Base-by-base conservation (phyloP, 306 rosid species). In the Carpinus fangiana region DNA sequence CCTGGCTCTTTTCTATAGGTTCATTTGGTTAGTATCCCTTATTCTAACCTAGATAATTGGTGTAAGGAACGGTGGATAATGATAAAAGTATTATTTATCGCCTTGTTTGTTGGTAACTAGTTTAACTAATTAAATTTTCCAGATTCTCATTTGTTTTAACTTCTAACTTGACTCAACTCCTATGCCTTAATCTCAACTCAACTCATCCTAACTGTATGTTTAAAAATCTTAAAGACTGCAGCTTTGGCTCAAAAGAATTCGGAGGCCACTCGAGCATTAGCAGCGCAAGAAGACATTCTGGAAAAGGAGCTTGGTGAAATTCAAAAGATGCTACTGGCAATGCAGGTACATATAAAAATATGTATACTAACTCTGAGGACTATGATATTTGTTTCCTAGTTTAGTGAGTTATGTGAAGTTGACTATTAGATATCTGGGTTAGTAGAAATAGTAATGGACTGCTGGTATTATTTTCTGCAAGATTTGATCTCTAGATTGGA, bases 251-350 rank as follows among this genome's bases (percentile, higher is more conserved):
- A 89, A 82, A 95, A 89, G 84, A 95, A 90, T 78, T 92, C 91
- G 28, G 89, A 90, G 90, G 98, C 93, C 28, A 89, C 97, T 57
- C 89, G 86, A 89, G 90, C 89, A 71, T 89, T 93, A 81, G 98
- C 92, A 13, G 70, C 73, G 46, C 98, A 89, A 78, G 91, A 90
- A 76, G 93, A 92, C 83, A 76, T 86, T 78, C 85, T 95, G 80
- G 98, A 91, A 90, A 92, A 91, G 86, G 98, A 95, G 87, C 89
- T 95, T 41, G 90, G 89, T 77, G 98, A 92, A 87, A 91, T 86
- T 76, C 98, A 92, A 79, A 90, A 91, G 64, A 93, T 91, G 81
- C 87, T 95, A 78, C 86, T 92, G 77, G 98, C 97, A 65, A 91
- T 95, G 98, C 98, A 95, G 95, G 98, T 94, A 85, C 18, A 17